phyloP scores from a whole-genome alignment of 106 monocot species.

The Triglochin maritima region DNA sequence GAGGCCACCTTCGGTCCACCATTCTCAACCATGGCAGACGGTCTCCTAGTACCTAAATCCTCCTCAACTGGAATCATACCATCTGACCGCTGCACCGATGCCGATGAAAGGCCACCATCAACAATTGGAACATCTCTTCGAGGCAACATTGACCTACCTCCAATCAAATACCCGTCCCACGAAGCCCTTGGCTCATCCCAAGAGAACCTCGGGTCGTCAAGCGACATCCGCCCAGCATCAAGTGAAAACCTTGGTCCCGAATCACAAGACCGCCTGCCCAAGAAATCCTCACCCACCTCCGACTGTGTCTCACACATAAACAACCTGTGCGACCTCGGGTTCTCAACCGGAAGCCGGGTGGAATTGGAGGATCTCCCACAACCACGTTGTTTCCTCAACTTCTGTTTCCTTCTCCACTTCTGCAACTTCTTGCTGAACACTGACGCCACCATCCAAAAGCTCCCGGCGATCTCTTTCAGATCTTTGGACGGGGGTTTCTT shows the following conservation, averaged over 20 bases:
- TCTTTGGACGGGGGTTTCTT: slow-evolving; percentile 16
- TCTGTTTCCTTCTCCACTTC: slow-evolving; percentile 31
- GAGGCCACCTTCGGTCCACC: slow-evolving; percentile 17
- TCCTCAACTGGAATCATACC: slow-evolving; percentile 86
- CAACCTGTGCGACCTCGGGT: too few relatives aligned
- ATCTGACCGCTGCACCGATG: slow-evolving; percentile 52
- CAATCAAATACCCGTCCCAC: slow-evolving; percentile 28
- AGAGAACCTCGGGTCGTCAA: slow-evolving; percentile 20
- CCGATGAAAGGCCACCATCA: slow-evolving; percentile 31
- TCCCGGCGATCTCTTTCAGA: slow-evolving; percentile 21
- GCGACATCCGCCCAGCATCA: slow-evolving; percentile 19
- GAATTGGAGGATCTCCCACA: neutral
- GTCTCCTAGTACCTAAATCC: slow-evolving; percentile 27
- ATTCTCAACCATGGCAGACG: slow-evolving; percentile 22
- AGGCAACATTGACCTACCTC: slow-evolving; percentile 18
- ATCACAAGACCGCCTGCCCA: slow-evolving; percentile 19
- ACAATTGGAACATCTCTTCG: slow-evolving; percentile 39
- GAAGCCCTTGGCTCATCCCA: slow-evolving; percentile 29
- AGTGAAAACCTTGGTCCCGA: slow-evolving; percentile 12
- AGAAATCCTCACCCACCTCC: slow-evolving; percentile 6
- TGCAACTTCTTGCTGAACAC: slow-evolving; percentile 32
- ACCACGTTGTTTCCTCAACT: slow-evolving; percentile 17
- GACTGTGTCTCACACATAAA: slow-evolving; percentile 6
- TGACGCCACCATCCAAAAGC: slow-evolving; percentile 23
- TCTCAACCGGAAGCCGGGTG: too few relatives aligned